These are phyloP conservation scores for Scytalidium lignicola DNA, from an alignment of 2,329 filamentous ascomycete species.

Conservation along the genomic window DNA sequence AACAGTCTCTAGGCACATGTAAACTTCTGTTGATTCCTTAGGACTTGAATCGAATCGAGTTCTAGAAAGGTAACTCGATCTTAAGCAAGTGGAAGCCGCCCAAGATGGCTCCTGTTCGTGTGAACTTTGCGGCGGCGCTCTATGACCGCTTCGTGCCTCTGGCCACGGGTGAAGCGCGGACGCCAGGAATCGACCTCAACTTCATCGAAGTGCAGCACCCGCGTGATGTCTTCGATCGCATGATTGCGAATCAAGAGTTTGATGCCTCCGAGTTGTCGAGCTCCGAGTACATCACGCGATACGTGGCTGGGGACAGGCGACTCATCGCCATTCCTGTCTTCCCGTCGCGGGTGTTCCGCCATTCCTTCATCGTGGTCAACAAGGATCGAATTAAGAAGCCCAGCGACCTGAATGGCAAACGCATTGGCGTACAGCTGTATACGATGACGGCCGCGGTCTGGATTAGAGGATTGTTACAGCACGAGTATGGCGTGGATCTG, in stretches of 20 bases:
- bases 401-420: conserved; percentile 29
- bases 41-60: too few relatives aligned
- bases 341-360: conserved; percentile 28
- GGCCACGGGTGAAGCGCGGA: conserved; percentile 21
- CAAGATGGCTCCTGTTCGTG: not conserved
- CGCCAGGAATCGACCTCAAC: conserved; percentile 26
- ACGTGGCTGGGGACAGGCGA: conserved; percentile 19
- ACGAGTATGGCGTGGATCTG: conserved; percentile 28
- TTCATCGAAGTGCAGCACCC: conserved; percentile 27
- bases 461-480: conserved; percentile 28
- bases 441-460: conserved; percentile 35
- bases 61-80: too few relatives aligned
- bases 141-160: conserved; percentile 24
- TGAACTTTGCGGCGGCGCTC: conserved; percentile 22
- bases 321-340: conserved; percentile 29
- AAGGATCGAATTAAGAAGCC: conserved; percentile 22
- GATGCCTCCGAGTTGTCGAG: conserved; percentile 26
- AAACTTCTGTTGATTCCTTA: too few relatives aligned
- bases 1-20: too few relatives aligned
- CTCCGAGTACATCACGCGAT: conserved; percentile 26
- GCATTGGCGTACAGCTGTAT: conserved; percentile 31
- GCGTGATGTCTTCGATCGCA: conserved; percentile 30
- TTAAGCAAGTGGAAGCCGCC: too few relatives aligned
- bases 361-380: conserved; percentile 30
- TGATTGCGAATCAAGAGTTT: conserved; percentile 23